These are phyloP conservation scores for Dimargaris cristalligena DNA, from an alignment of 192 early-diverging fungal species.

Conservation along the genomic window DNA sequence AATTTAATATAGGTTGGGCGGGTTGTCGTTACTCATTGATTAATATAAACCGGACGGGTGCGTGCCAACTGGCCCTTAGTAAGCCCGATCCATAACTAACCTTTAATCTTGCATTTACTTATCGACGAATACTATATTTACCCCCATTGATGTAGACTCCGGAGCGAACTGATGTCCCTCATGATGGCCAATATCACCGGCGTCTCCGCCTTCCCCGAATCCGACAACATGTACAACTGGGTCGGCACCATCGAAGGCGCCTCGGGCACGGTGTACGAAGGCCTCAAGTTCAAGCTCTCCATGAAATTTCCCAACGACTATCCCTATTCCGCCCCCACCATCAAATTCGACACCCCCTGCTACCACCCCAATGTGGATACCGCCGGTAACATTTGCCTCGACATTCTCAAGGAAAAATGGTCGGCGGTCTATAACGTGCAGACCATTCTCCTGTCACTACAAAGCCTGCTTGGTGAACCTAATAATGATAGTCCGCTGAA, in stretches of 20 bases:
- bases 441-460: constrained; percentile 33
- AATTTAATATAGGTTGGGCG: neutral
- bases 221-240: constrained; percentile 37
- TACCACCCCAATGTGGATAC: constrained; percentile 11
- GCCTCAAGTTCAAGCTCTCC: constrained; percentile 30
- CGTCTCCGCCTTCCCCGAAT: constrained; percentile 49
- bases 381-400: constrained; percentile 9
- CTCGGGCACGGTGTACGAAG: constrained; percentile 27
- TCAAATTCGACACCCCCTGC: constrained; percentile 26
- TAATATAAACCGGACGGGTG: neutral
- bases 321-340: constrained; percentile 29
- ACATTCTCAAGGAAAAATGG: constrained; percentile 30
- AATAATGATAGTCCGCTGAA: constrained; percentile 39
- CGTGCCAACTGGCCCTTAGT: neutral
- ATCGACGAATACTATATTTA: neutral
- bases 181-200: constrained; percentile 44
- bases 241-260: constrained; percentile 31
- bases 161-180: constrained; percentile 40
- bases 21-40: neutral
- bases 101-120: neutral
- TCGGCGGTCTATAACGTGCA: constrained; percentile 36
- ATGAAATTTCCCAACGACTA: constrained; percentile 33
- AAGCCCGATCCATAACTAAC: neutral
- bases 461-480: constrained; percentile 37
- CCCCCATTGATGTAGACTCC: constrained; percentile 13